Evolutionary conservation across 148 eudicot species (phyloP), one percentile per base, ranked within the genome.

Genomic region (Vaccinium macrocarpon): DNA sequence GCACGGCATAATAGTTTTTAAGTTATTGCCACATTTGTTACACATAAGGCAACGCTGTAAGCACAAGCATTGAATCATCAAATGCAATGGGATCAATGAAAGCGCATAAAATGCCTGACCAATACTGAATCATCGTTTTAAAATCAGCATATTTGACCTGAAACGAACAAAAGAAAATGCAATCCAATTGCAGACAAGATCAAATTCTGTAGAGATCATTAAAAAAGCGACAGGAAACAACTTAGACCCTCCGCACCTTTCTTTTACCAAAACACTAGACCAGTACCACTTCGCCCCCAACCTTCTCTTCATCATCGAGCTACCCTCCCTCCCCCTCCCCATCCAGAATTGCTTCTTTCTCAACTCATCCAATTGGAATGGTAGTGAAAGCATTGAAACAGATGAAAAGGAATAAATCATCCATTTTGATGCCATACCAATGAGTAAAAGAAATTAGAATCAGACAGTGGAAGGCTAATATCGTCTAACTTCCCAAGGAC

Each of bases 341-440:
- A 18, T 0, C 35, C 32, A 68, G 73, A 48, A n/a, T 76, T 50
- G 80, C 29, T 76, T 76, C 56, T 50, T 76, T 76, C 35, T 50
- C 80, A 76, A n/a, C 53, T 76, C 57, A 76, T 50, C 14, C 56
- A 50, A 76, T 76, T 76, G 15, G 7, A 49, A 49, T 76, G 18
- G 18, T 23, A 76, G 57, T n/a, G 80, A 57, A 18, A 49, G 27
- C 25, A n/a, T 10, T 76, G 32, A 50, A n/a, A 23, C n/a, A 10
- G 8, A 51, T n/a, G 80, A 51, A 5, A 76, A n/a, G 9, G 23
- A 49, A 16, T 19, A 27, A 48, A 48, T 13, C 35, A 10, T 50
- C 80, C 57, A 76, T 76, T 76, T n/a, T 48, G 29, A 76, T 49
- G 29, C 52, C 79, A 0, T 9, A 76, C 50, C 79, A 76, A 21